phyloP scores from a whole-genome alignment of 2,329 filamentous ascomycete species.

The Neurospora crassa region DNA sequence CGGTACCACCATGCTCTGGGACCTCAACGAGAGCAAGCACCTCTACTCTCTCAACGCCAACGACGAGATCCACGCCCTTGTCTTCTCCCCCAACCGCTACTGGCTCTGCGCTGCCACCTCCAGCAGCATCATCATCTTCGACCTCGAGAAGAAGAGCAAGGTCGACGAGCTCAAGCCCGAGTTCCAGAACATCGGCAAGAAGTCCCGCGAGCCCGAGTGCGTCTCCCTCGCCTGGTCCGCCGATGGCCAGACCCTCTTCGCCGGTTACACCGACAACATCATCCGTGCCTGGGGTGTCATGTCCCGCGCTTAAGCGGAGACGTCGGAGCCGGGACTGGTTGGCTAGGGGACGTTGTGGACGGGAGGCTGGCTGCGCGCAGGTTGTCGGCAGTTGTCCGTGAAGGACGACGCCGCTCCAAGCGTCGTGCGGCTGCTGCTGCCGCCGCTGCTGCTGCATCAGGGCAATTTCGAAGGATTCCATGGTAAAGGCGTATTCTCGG shows the following conservation, averaged over 20 bases:
- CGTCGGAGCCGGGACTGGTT: conserved; percentile 4
- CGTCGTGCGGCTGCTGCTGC: background rate
- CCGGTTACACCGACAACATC: conserved; percentile 99
- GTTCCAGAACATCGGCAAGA: conserved; percentile 93
- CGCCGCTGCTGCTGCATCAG: conserved; percentile 7
- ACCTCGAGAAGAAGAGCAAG: conserved; percentile 99
- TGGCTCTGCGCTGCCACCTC: conserved; percentile 98
- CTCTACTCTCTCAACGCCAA: conserved; percentile 99
- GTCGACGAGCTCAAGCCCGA: conserved; percentile 99
- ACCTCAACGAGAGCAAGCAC: conserved; percentile 99
- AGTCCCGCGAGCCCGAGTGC: conserved; percentile 98
- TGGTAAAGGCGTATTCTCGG: background rate
- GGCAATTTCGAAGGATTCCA: conserved; percentile 16
- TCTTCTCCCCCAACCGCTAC: conserved; percentile 99
- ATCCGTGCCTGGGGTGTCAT: conserved; percentile 97
- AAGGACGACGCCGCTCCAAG: background rate
- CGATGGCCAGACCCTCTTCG: conserved; percentile 98
- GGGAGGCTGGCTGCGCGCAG: conserved; percentile 1
- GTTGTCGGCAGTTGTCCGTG: background rate
- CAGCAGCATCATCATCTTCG: conserved; percentile 99
- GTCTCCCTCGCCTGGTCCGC: conserved; percentile 95
- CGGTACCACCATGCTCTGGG: conserved; percentile 99
- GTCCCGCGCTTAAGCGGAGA: conserved; percentile 65
- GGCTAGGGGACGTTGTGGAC: conserved; percentile 5
- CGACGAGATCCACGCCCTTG: conserved; percentile 99